Base-by-base conservation (phyloP, 148 eudicot species). In the Cornus suecica region DNA sequence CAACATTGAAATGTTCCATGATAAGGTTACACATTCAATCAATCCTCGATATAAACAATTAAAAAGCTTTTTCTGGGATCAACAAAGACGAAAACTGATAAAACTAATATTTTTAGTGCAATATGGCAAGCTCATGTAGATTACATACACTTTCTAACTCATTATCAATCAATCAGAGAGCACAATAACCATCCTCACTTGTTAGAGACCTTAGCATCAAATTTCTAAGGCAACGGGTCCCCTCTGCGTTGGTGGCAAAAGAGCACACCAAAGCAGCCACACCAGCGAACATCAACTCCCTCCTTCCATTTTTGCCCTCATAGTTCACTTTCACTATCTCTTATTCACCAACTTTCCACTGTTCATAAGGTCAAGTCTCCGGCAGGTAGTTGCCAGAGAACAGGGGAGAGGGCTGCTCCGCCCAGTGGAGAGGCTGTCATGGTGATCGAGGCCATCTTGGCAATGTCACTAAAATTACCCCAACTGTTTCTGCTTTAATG, bases 131-230 rank as follows among this genome's bases (percentile, higher is more conserved):
- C 23, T 4, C 22, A 52, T 15, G 23, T 65, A 42, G 62, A 58
- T 58, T 71, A 78, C 66, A 78, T 22, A 16, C 18, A 15, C 28
- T 25, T 65, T 66, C 24, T 16, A 61, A 45, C 16, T 41, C 29
- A 27, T 66, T 60, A 0, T 41, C 42, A 62, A 24, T 34, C 30
- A 71, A 37, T 48, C 2, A 16, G 14, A 22, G 22, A 31, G 52
- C 14, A 28, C 6, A 42, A n/a, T 27, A 61, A 3, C 56, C 28
- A 5, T 7, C 24, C 25, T 87, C 76, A 87, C 68, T 87, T 74
- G 79, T 78, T 71, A 75, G 86, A 85, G 68, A 87, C 77, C 69
- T 31, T 83, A 63, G 90, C 90, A 74, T 83, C 85, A 24, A 66
- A 52, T 70, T 85, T 85, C 84, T 63, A 85, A 42, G 90, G 86